Evolutionary conservation across 1,139 yeast genomes (phyloP).

Genomic region (Pneumocystis wakefieldiae): DNA sequence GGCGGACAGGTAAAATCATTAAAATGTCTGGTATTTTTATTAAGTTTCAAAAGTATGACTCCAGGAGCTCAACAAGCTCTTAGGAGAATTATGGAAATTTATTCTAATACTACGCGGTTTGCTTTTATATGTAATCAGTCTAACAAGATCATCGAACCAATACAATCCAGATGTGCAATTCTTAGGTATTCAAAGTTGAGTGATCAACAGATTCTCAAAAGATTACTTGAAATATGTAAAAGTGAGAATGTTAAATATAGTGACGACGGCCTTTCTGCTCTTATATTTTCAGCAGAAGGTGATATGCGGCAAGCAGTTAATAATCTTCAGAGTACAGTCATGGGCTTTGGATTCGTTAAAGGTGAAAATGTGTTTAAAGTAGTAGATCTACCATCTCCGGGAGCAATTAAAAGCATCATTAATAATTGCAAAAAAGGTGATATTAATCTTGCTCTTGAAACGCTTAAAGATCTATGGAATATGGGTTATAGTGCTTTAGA

Average conservation of each 20-base stretch:
- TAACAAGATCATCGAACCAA: conserved; percentile 86
- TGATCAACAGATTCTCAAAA: conserved; percentile 69
- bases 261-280: conserved; percentile 84
- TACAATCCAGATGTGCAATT: conserved; percentile 93
- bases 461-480: conserved; percentile 58
- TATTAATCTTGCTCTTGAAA: conserved; percentile 54
- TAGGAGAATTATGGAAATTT: conserved; percentile 92
- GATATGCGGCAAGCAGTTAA: conserved; percentile 98
- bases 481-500: conserved; percentile 92
- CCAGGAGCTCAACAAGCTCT: conserved; percentile 97
- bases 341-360: conserved; percentile 82
- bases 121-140: conserved; percentile 96
- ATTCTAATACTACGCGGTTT: conserved; percentile 84
- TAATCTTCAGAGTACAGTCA: conserved; percentile 81
- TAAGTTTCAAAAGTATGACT: conserved; percentile 49
- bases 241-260: conserved; percentile 62
- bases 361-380: conserved; percentile 87
- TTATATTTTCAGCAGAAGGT: conserved; percentile 94
- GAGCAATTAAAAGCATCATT: conserved; percentile 65
- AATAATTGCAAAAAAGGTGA: conserved; percentile 35
- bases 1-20: conserved; percentile 39
- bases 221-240: conserved; percentile 58
- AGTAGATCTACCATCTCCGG: conserved; percentile 93
- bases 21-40: neutral
- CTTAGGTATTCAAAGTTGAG: conserved; percentile 65